These are phyloP conservation scores for Globisporangium cylindrosporum DNA, from an alignment of 352 stramenopile species.

Conservation along the genomic window DNA sequence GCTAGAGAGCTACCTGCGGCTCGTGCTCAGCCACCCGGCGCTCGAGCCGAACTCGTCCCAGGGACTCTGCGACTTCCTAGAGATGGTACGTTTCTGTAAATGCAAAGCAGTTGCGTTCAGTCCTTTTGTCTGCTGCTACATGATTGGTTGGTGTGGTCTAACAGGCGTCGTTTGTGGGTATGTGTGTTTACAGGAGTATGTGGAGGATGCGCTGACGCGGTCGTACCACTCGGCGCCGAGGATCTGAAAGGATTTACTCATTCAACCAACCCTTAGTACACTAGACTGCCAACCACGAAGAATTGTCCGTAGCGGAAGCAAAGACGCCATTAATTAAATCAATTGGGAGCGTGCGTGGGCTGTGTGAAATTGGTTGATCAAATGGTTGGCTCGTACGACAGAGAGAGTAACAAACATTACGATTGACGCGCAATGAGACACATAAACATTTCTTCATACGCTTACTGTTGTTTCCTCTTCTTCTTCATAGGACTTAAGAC, in stretches of 20 bases:
- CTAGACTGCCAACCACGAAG: not conserved
- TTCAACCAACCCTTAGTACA: not conserved
- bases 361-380: not conserved
- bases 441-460: not conserved
- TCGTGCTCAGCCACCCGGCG: slow-evolving; percentile 45
- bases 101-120: not conserved
- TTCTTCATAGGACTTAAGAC: not conserved
- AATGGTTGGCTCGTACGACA: not conserved
- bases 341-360: not conserved
- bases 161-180: not conserved
- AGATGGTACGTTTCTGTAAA: slow-evolving; percentile 38
- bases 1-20: slow-evolving; percentile 60
- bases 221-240: slow-evolving; percentile 47
- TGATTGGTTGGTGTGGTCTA: not conserved
- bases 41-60: slow-evolving; percentile 54
- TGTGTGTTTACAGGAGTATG: slow-evolving; percentile 45
- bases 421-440: not conserved
- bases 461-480: not conserved
- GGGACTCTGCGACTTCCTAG: slow-evolving; percentile 70
- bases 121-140: not conserved
- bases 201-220: slow-evolving; percentile 41
- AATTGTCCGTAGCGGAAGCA: not conserved
- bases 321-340: not conserved
- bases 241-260: slow-evolving; percentile 6
- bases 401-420: not conserved